Evolutionary conservation across 306 rosid species (phyloP).

Genomic region (Morella rubra): DNA sequence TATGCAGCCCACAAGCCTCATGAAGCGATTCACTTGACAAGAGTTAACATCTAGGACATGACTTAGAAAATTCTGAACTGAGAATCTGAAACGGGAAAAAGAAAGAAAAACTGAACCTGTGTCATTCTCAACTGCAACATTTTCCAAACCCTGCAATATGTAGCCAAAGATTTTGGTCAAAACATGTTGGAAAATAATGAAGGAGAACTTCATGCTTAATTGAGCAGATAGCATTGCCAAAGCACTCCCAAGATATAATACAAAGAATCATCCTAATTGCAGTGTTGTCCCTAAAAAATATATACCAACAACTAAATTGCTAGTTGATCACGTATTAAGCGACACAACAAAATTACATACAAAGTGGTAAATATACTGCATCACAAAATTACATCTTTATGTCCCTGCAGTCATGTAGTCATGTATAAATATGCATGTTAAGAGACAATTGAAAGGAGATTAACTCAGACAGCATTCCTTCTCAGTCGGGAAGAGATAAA

Average conservation of each 20-base stretch:
- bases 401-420: background rate
- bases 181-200: conserved; percentile 4
- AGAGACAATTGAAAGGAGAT: background rate
- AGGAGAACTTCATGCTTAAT: conserved; percentile 5
- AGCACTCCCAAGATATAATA: background rate
- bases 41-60: background rate
- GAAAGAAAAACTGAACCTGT: conserved; percentile 61
- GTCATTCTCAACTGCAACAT: conserved; percentile 46
- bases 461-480: background rate
- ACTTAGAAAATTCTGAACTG: background rate
- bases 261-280: background rate
- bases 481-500: background rate
- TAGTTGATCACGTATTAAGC: background rate
- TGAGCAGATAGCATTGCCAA: conserved; percentile 2
- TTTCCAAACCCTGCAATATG: conserved; percentile 67
- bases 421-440: background rate
- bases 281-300: background rate
- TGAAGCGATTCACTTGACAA: conserved; percentile 1
- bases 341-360: background rate
- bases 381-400: background rate
- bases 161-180: conserved; percentile 36
- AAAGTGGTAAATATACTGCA: background rate
- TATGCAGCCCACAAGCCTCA: background rate
- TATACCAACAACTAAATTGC: background rate
- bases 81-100: background rate